phyloP scores from a whole-genome alignment of 352 stramenopile genomes.

The Phytopythium helicoides region DNA sequence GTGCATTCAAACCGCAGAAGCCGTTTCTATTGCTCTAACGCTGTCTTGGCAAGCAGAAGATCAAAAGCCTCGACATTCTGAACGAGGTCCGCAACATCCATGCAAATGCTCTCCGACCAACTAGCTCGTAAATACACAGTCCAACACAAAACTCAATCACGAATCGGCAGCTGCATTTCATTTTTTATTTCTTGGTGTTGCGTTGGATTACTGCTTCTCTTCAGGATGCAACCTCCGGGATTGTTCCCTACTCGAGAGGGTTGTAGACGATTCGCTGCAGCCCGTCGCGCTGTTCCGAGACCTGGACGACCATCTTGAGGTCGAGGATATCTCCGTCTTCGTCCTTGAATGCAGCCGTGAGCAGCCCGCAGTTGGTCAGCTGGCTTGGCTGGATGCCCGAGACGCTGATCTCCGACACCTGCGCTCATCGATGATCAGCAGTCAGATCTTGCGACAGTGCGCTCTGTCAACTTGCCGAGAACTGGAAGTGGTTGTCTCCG shows the following conservation, averaged over 20 bases:
- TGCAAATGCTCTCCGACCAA: slow-evolving; percentile 20
- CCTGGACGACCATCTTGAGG: slow-evolving; percentile 89
- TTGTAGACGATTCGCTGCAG: slow-evolving; percentile 89
- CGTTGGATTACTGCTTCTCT: not conserved
- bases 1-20: not conserved
- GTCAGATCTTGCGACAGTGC: not conserved
- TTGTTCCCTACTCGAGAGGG: slow-evolving; percentile 62
- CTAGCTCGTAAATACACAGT: slow-evolving; percentile 12
- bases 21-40: not conserved
- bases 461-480: slow-evolving; percentile 50
- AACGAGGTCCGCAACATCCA: slow-evolving; percentile 37
- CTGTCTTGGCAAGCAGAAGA: slow-evolving; percentile 15
- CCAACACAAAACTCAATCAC: not conserved
- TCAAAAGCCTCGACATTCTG: slow-evolving; percentile 39
- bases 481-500: slow-evolving; percentile 83
- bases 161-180: not conserved
- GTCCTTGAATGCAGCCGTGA: slow-evolving; percentile 80
- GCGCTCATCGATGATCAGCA: not conserved
- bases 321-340: slow-evolving; percentile 74
- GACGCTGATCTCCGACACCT: slow-evolving; percentile 73
- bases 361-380: slow-evolving; percentile 84
- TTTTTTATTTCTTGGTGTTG: too few relatives aligned
- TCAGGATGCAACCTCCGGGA: not conserved
- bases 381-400: slow-evolving; percentile 75
- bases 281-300: slow-evolving; percentile 67